Base-by-base conservation (phyloP, 1,139 yeast species). In the Kazachstania sp. region DNA sequence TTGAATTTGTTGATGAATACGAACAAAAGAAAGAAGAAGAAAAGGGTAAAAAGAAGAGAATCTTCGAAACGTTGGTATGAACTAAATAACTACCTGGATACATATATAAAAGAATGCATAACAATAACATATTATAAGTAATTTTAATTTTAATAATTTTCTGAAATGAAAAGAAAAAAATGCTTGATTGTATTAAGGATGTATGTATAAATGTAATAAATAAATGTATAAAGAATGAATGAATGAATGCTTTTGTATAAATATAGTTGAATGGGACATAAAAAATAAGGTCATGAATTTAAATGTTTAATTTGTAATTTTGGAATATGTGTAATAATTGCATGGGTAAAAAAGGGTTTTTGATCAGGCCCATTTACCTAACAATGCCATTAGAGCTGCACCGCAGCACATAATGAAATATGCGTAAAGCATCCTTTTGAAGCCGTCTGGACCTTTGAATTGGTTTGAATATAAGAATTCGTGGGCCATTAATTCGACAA, bases 401-500 rank as follows among this genome's bases (percentile, higher is more conserved):
- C 95, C 95, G 52, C 72, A 64, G 60, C 83, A 73, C 79, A 83
- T 65, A n/a, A 63, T 53, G 36, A 64, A 49, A 47, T 60, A 66
- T 5, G 71, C 69, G 8, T 56, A 48, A n/a, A 68, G 41, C 61
- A 67, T 61, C 37, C 56, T 63, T 43, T 57, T 70, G 39, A 61
- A 64, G 59, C 62, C 71, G 57, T 30, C 75, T 68, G 47, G 60
- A 31, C 77, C 77, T 60, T 68, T 61, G 45, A 83, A 82, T 57
- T 79, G 80, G 48, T 76, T 74, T 30, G 84, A 74, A 64, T 77
- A 86, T 58, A 88, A 71, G 66, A 87, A 88, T 61, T 88, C 96
- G 58, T 84, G 88, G 4, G 95, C 95, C 79, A 88, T 77, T 58
- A 88, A 73, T 67, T 88, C 96, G 16, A 87, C 88, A 49, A 87